Percentiles rank a stretch among this genome's conserved stretches.
Evolutionary conservation across 331 rosid species (phyloP).

Genomic region (Quercus lobata): DNA sequence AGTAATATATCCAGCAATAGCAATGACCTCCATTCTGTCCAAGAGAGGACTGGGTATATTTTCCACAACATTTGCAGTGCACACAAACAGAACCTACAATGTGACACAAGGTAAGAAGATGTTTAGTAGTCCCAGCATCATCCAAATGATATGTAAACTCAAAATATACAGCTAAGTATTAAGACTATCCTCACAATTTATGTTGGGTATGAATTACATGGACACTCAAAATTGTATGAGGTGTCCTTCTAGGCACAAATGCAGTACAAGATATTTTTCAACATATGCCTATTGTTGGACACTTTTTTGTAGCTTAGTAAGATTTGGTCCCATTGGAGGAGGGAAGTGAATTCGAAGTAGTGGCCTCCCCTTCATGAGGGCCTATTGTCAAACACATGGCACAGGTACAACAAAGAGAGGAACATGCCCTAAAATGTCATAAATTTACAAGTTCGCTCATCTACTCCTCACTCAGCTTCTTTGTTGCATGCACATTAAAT

Average conservation of each 20-base stretch:
- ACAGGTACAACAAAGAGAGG: background rate
- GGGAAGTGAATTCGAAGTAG: too few species aligned
- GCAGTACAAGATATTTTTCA: background rate
- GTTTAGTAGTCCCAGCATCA: background rate
- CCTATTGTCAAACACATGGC: background rate
- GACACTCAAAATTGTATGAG: too few species aligned
- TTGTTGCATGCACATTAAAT: background rate
- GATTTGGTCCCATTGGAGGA: too few species aligned
- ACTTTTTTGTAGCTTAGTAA: background rate
- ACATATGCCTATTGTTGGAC: background rate
- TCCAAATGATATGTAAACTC: background rate
- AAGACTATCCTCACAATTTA: too few species aligned
- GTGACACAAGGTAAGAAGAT: slow-evolving; percentile 6
- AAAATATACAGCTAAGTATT: too few species aligned
- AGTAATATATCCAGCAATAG: slow-evolving; percentile 94
- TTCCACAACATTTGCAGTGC: slow-evolving; percentile 97
- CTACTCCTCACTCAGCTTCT: background rate
- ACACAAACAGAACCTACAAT: slow-evolving; percentile 94
- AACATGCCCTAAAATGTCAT: background rate
- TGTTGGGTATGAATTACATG: too few species aligned
- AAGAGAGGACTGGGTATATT: slow-evolving; percentile 90
- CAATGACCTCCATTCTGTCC: slow-evolving; percentile 96
- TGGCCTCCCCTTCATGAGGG: background rate
- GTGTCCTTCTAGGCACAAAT: too few species aligned
- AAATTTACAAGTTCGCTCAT: background rate